Evolutionary conservation across 148 eudicot species (phyloP).

Genomic region (Euryodendron excelsum): DNA sequence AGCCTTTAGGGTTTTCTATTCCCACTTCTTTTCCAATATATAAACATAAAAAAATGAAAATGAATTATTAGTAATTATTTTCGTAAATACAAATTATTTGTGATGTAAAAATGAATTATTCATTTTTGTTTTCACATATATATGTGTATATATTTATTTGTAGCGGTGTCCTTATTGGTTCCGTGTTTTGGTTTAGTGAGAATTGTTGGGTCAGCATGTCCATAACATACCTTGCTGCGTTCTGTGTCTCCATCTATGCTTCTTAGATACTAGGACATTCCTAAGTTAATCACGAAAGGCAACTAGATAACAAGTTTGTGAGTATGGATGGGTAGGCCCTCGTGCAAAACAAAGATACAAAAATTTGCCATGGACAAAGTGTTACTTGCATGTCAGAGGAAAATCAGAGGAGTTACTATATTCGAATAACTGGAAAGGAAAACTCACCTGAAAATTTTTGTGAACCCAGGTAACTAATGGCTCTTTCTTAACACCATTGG

Average conservation of each 20-base stretch:
- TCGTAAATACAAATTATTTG: too few relatives aligned
- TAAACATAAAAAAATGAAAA: neutral
- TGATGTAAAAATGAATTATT: too few relatives aligned
- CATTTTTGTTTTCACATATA: too few relatives aligned
- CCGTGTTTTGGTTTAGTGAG: neutral
- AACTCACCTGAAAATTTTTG: slow-evolving; percentile 73
- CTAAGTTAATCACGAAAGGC: too few relatives aligned
- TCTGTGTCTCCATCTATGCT: too few relatives aligned
- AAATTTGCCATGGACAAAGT: too few relatives aligned
- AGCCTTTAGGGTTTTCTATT: slow-evolving; percentile 26
- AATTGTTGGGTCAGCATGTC: neutral
- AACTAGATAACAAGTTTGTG: too few relatives aligned
- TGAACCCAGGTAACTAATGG: slow-evolving; percentile 77
- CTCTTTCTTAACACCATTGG: slow-evolving; percentile 43
- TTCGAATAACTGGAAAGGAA: neutral
- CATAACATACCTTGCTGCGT: neutral
- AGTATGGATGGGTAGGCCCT: too few relatives aligned
- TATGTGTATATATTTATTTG: neutral
- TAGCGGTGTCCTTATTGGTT: neutral
- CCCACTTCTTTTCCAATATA: neutral
- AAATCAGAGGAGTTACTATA: neutral
- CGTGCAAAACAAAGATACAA: too few relatives aligned
- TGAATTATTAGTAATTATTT: too few relatives aligned
- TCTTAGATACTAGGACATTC: too few relatives aligned
- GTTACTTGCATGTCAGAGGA: too few relatives aligned